Percentiles rank a stretch among this genome's conserved stretches.
Evolutionary conservation across 164 flowering plant species (phyloP).

Genomic region (Piper betle): DNA sequence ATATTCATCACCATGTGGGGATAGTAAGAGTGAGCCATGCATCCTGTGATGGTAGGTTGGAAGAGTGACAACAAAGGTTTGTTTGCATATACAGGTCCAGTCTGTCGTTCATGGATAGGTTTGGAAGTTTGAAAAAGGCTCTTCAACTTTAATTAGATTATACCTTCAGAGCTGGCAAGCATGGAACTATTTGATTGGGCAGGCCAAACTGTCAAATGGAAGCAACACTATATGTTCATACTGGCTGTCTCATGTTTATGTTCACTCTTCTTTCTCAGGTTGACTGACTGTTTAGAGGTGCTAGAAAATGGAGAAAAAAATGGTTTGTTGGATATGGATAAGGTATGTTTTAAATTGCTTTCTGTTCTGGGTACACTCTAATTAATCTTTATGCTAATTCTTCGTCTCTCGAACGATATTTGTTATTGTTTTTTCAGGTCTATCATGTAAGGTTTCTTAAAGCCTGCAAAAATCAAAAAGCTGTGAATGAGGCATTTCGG

Average conservation of each 20-base stretch:
- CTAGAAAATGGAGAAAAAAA: slow-evolving; percentile 63
- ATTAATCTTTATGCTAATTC: neutral
- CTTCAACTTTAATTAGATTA: too few relatives aligned
- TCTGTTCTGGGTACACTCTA: neutral
- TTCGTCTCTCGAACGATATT: neutral
- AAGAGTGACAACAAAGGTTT: too few relatives aligned
- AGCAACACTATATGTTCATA: neutral
- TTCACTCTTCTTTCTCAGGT: slow-evolving; percentile 24
- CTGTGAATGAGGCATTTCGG: slow-evolving; percentile 72
- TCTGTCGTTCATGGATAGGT: too few relatives aligned
- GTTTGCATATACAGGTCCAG: too few relatives aligned
- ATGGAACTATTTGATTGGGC: neutral
- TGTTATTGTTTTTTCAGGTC: slow-evolving; percentile 30
- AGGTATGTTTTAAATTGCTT: slow-evolving; percentile 27
- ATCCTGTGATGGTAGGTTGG: too few relatives aligned
- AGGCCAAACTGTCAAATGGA: neutral
- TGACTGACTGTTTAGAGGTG: slow-evolving; percentile 53
- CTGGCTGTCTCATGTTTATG: neutral
- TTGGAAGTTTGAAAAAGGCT: neutral
- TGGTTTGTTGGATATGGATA: slow-evolving; percentile 67
- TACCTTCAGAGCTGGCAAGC: neutral
- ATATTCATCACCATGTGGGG: too few relatives aligned
- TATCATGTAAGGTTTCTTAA: slow-evolving; percentile 65
- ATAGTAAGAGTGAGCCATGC: too few relatives aligned
- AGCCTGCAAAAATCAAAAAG: slow-evolving; percentile 55